Evolutionary conservation across 23 red algal species (phyloP).

Genomic region (Gracilaria caudata): DNA sequence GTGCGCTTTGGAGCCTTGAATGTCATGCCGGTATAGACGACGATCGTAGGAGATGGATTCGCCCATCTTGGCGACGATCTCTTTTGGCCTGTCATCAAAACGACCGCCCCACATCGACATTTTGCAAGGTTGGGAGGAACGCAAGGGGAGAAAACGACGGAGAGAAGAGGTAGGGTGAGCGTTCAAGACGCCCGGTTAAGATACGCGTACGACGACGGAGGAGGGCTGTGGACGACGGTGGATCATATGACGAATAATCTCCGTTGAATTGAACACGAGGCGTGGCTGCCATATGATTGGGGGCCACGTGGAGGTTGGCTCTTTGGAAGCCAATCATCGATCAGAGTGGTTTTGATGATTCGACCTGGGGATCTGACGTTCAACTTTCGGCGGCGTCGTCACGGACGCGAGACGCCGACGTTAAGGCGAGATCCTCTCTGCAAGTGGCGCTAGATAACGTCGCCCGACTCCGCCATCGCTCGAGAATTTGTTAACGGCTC

Average conservation of each 20-base stretch:
- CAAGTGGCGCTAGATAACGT: too few relatives aligned
- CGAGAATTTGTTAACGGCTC: too few relatives aligned
- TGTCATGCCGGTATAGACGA: constrained; percentile 92
- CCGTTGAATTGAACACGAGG: neutral
- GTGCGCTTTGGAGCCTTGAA: constrained; percentile 82
- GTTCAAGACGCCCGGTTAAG: neutral
- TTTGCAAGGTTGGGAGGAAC: neutral
- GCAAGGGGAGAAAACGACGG: neutral
- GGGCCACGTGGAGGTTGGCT: too few relatives aligned
- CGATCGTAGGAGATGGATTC: constrained; percentile 95
- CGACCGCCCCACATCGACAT: constrained; percentile 97
- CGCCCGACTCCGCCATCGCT: too few relatives aligned
- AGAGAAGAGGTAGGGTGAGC: neutral
- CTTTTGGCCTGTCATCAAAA: constrained; percentile 83
- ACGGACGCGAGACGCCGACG: too few relatives aligned
- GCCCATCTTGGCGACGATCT: constrained; percentile 89
- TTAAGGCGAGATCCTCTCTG: too few relatives aligned
- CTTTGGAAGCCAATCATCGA: neutral
- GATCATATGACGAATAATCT: constrained; percentile 5
- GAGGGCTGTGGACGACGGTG: neutral
- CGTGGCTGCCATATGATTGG: neutral
- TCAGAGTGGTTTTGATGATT: too few relatives aligned
- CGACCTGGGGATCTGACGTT: too few relatives aligned
- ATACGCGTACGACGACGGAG: neutral
- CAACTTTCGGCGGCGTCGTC: too few relatives aligned